Evolutionary conservation across 2,329 filamentous ascomycete species (phyloP), one percentile per base, ranked within the genome.

Genomic region (Akanthomyces lecanii): DNA sequence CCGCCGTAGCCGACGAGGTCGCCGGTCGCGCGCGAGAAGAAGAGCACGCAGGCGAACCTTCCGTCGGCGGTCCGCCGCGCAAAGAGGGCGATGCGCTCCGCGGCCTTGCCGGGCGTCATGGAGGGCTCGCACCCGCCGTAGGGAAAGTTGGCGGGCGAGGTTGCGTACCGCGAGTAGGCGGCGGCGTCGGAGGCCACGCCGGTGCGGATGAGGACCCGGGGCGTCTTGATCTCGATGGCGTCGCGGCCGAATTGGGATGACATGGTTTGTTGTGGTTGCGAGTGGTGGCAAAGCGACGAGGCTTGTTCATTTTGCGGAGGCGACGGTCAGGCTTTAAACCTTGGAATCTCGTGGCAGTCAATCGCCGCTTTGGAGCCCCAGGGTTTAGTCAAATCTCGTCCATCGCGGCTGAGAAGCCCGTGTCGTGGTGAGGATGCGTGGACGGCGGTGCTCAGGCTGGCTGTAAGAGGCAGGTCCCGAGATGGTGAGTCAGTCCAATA

Each of bases 121-220:
- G 54, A 59, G 1, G 42, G 6, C 38, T 67, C 60, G 5, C 57
- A 40, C 1, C 8, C 36, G 0, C 59, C 59, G 18, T 56, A 63
- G 5, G 65, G 66, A 33, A 64, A 66, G 23, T 67, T 69, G 16
- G 61, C 64, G 0, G 64, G 67, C 10, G 68, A 52, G 6, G 52
- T 64, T 7, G 66, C 61, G 23, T 67, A 36, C 7, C 42, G 30
- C 21, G 59, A 45, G 40, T 67, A 57, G 5, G 57, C 66, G 0
- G 61, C 63, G 38, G 51, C 66, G 30, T 69, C 66, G 38, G 61
- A 47, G 10, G 40, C 30, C 10, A 71, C 68, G 1, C 73, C 75
- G 21, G 69, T 69, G 64, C 78, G 76, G 62, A 79, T 75, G 28
- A 74, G 73, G 28, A 79, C 71, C 42, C 74, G 72, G 73, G 18